A percentile compares a stretch with the other conserved stretches of the same genome.
Conservation (phyloP, 2,329 filamentous ascomycete genomes). For the Magnaporthiopsis incrustans region DNA sequence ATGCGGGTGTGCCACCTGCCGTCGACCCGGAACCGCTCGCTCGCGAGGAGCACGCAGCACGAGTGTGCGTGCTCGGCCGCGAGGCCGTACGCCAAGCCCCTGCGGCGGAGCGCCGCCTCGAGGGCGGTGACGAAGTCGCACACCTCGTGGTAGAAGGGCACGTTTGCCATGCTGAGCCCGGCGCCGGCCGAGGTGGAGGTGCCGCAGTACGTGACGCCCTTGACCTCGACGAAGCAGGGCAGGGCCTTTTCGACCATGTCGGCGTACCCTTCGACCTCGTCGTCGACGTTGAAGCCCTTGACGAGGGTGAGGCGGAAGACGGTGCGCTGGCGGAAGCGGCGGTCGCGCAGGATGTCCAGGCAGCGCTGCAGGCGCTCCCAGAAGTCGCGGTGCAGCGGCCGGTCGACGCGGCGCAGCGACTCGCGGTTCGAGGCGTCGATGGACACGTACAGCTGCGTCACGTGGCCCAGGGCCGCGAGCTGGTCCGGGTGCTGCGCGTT, state of each 20-base stretch:
- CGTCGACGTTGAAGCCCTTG: conserved; percentile 96
- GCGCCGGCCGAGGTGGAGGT: conserved; percentile 77
- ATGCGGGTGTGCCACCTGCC: conserved; percentile 88
- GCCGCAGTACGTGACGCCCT: conserved; percentile 95
- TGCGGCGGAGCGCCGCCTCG: conserved; percentile 56
- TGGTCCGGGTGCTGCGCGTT: conserved; percentile 96
- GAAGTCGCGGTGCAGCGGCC: conserved; percentile 89
- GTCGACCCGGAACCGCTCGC: conserved; percentile 66
- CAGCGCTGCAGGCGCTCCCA: conserved; percentile 94
- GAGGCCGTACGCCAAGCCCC: conserved; percentile 78
- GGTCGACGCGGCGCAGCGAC: conserved; percentile 78
- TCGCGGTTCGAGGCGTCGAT: conserved; percentile 93
- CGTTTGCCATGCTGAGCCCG: conserved; percentile 92
- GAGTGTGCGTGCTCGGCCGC: conserved; percentile 92
- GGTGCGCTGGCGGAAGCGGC: conserved; percentile 78
- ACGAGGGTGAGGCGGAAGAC: conserved; percentile 93
- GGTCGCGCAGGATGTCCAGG: conserved; percentile 78
- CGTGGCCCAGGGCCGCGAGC: conserved; percentile 69
- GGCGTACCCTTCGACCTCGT: conserved; percentile 85
- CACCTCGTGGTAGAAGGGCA: conserved; percentile 92
- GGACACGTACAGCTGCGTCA: conserved; percentile 93
- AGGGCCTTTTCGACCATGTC: conserved; percentile 78
- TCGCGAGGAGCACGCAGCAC: conserved; percentile 84
- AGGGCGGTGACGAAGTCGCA: conserved; percentile 72
- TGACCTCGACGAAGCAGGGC: conserved; percentile 90